phyloP scores from a whole-genome alignment of 768 basidiomycete species.

The Pluteus cervinus region DNA sequence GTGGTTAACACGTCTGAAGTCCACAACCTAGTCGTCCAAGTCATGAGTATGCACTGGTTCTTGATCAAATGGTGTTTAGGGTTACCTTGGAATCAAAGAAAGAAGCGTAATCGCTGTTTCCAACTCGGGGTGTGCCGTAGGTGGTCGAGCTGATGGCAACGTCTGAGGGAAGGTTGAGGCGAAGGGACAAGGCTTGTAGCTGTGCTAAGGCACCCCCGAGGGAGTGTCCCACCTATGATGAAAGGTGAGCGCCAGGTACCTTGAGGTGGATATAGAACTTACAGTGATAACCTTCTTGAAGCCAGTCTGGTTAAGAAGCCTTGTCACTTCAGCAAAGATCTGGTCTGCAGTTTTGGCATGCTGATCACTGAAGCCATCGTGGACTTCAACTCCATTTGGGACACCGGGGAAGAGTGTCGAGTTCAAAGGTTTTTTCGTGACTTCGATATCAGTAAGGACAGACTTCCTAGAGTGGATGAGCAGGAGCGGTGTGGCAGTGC shows the following conservation, averaged over 20 bases:
- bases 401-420: constrained; percentile 51
- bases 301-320: constrained; percentile 28
- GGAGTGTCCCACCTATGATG: constrained; percentile 38
- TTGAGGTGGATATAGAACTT: no score
- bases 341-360: constrained; percentile 40
- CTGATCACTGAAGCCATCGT: constrained; percentile 46
- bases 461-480: not conserved
- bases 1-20: constrained; percentile 36
- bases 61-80: not conserved
- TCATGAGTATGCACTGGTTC: not conserved
- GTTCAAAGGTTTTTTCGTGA: constrained; percentile 33
- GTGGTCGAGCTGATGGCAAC: constrained; percentile 36
- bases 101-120: constrained; percentile 43
- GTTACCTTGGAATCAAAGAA: constrained; percentile 40
- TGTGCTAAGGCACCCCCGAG: constrained; percentile 49
- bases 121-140: constrained; percentile 47
- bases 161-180: constrained; percentile 37
- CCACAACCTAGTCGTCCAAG: constrained; percentile 23
- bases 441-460: constrained; percentile 16
- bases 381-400: constrained; percentile 34
- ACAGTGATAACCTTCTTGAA: constrained; percentile 43
- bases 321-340: constrained; percentile 39
- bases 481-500: no score
- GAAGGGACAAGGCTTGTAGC: constrained; percentile 43
- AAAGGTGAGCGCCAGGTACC: constrained; percentile 10